Base-by-base conservation (phyloP, 2,329 filamentous ascomycete genomes). In the Beauveria scarabaeidicola region DNA sequence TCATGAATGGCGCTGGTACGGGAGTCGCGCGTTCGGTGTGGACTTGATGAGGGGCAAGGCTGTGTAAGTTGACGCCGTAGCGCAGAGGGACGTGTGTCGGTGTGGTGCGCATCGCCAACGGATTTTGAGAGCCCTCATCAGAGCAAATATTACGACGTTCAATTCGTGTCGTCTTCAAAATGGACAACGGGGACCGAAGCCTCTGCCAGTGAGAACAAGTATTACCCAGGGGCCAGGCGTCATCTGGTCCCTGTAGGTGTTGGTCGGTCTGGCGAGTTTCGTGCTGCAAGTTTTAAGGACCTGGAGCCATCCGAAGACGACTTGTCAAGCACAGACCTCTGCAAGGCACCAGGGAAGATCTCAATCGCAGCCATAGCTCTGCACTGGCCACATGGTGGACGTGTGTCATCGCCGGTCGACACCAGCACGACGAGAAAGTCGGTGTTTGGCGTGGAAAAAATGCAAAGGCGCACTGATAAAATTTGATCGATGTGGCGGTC, bases 271-370 rank as follows among this genome's bases (percentile, higher is more conserved):
- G 43, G 43, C 53, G 53, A 46, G 53, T 56, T 27, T 44, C 43
- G 43, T 47, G 53, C 40, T 47, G 43, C 27, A 23, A 29, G 52
- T 55, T 41, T 38, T 23, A 27, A 55, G 38, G 41, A 38, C 52
- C 52, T 55, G 52, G 52, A 47, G 25, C 41, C 52, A 38, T 46
- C 52, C 52, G 41, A 36, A 36, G 41, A 38, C 8, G 41, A 54
- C 52, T 56, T 29, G 53, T 38, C 53, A 56, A 32, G 53, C 53
- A 56, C 53, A 48, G 53, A 47, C 21, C 53, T 43, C 53, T 56
- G 53, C 43, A 56, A 47, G 53, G 43, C 53, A 56, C 41, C 17
- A 48, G 43, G 53, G 41, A 43, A 56, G 43, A 56, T 56, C 53
- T 56, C 19, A 32, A 47, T 47, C 53, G 53, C 29, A 40, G 17